These are phyloP conservation scores for Pseudozyma tsukubaensis DNA, from an alignment of 1,284 basidiomycete genomes.

Conservation along the genomic window DNA sequence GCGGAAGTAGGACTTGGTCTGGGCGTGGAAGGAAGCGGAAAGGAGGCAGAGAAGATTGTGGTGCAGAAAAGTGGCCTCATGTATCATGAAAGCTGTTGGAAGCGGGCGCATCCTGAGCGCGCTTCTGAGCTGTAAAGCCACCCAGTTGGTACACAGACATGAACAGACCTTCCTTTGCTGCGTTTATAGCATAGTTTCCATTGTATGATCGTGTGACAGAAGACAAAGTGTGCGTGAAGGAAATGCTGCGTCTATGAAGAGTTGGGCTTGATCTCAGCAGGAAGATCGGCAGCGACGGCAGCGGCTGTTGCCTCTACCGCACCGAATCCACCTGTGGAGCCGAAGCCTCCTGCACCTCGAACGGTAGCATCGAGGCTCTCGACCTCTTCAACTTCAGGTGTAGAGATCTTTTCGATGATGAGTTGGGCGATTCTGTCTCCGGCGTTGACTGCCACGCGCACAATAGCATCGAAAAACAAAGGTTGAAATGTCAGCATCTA, in stretches of 20 bases:
- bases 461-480: neutral
- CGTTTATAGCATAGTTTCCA: neutral
- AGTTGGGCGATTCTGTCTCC: slow-evolving; percentile 95
- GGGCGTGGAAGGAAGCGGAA: neutral
- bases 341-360: slow-evolving; percentile 89
- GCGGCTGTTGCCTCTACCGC: slow-evolving; percentile 24
- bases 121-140: neutral
- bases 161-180: neutral
- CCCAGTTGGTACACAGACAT: neutral
- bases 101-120: slow-evolving; percentile 1
- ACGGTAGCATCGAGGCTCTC: slow-evolving; percentile 84
- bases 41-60: slow-evolving; percentile 31
- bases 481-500: neutral
- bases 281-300: slow-evolving; percentile 32
- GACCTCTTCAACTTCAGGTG: slow-evolving; percentile 86
- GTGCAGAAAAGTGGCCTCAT: slow-evolving; percentile 39
- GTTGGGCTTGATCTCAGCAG: slow-evolving; percentile 15
- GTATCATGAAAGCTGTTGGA: slow-evolving; percentile 42
- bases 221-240: neutral
- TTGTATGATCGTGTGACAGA: neutral
- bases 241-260: neutral
- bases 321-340: slow-evolving; percentile 81
- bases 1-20: neutral
- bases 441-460: slow-evolving; percentile 76
- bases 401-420: slow-evolving; percentile 89